phyloP scores from a whole-genome alignment of 2,329 filamentous ascomycete species.

The Diaporthe caulivora region DNA sequence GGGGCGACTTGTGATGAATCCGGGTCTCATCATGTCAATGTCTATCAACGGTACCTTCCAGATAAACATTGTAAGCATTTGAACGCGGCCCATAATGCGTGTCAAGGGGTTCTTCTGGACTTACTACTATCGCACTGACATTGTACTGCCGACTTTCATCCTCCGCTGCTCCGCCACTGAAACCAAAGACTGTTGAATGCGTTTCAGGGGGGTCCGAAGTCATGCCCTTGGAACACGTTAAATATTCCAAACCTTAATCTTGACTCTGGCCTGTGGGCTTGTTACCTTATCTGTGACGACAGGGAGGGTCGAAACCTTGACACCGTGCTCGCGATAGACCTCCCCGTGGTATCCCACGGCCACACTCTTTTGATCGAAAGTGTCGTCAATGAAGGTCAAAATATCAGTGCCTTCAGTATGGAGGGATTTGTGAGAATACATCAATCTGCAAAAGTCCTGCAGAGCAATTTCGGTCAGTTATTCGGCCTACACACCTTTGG shows the following conservation, averaged over 20 bases:
- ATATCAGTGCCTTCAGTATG: background rate
- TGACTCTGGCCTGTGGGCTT: background rate
- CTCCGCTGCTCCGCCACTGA: background rate
- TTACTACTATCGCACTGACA: background rate
- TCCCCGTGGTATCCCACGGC: background rate
- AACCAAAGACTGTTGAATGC: background rate
- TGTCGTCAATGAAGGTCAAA: background rate
- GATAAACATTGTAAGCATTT: background rate
- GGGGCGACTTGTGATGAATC: background rate
- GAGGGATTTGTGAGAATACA: background rate
- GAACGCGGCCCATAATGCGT: background rate
- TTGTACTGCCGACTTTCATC: background rate
- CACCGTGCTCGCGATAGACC: background rate
- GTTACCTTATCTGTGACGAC: background rate
- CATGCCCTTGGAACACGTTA: background rate
- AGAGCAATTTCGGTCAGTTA: background rate
- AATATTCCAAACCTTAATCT: background rate
- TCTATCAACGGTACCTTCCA: background rate
- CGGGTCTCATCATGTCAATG: conserved; percentile 6
- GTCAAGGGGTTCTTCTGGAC: background rate
- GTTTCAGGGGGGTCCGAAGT: too few species aligned
- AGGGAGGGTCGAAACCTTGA: background rate
- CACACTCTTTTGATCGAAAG: background rate
- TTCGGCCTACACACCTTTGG: background rate
- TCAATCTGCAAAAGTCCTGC: conserved; percentile 5